Evolutionary conservation across 495 filamentous ascomycete species (phyloP), one percentile per base, ranked within the genome.

Genomic region (Lasiosphaeris hirsuta): DNA sequence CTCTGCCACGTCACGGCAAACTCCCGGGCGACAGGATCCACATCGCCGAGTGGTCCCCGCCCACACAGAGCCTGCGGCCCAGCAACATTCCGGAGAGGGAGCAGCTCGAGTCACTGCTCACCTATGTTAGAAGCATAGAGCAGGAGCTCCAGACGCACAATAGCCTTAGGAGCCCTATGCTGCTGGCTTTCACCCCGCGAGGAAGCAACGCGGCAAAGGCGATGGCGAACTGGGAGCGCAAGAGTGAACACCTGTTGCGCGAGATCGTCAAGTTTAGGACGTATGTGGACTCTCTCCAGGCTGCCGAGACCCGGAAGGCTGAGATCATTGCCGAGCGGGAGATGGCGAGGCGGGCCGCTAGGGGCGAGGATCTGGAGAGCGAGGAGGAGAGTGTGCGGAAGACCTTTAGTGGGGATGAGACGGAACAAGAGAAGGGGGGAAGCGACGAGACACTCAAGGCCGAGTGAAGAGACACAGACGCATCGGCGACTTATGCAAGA

Each of bases 231-330:
- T 99, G 95, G 95, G 92, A 99, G 76, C 83, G 87, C 54, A 97
- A 97, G 73, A 93, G 89, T 38, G 86, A 86, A 34, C 96, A 97
- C 69, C 74, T 99, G 40, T 76, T 97, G 17, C 79, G 87, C n/a
- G 94, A 99, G 73, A 97, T 93, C 66, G 89, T 96, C 63, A 99
- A 97, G 66, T 97, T 96, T 71, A 77, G 86, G 47, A 97, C 92
- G 0, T 99, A 97, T 59, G 90, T 96, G 58, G 95, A 97, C 65
- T 84, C 82, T 34, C 73, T 99, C 34, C 68, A 71, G 51, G 69
- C 70, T 11, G 79, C 79, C 7, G 75, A 71, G 45, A 55, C 35
- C 1, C 65, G 75, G 46, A 75, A 69, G 56, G 52, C 52, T 7
- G 77, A 78, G 65, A 71, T 84, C 34, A 81, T 82, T 57, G 52